Evolutionary conservation across 352 stramenopile species (phyloP).

Genomic region (Pythium aquatile): DNA sequence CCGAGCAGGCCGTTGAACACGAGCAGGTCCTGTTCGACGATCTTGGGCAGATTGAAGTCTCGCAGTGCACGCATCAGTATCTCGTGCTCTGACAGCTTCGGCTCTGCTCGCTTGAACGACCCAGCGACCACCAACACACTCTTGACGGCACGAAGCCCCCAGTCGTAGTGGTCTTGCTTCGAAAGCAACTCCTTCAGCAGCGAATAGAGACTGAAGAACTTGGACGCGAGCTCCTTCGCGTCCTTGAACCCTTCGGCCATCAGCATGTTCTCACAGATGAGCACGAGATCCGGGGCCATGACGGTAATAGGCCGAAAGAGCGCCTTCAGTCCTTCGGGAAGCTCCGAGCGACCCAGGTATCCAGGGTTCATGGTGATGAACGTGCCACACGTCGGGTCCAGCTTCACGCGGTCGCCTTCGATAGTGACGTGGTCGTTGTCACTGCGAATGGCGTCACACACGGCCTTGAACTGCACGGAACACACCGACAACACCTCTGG

Average conservation of each 20-base stretch:
- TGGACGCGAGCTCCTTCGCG: conserved; percentile 91
- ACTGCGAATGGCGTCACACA: conserved; percentile 92
- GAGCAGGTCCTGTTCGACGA: conserved; percentile 91
- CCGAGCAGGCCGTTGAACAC: conserved; percentile 93
- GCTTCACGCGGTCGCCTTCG: conserved; percentile 87
- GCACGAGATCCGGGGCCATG: conserved; percentile 94
- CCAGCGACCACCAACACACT: conserved; percentile 93
- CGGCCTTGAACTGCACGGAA: conserved; percentile 93
- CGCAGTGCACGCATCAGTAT: conserved; percentile 94
- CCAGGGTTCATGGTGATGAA: conserved; percentile 98
- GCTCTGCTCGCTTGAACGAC: conserved; percentile 91
- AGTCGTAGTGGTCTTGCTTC: conserved; percentile 96
- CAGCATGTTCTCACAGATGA: conserved; percentile 98
- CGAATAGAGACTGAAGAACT: conserved; percentile 95
- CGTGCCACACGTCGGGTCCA: conserved; percentile 90
- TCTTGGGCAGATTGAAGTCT: conserved; percentile 97
- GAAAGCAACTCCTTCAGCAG: conserved; percentile 91
- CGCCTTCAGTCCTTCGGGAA: conserved; percentile 94
- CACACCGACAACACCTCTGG: conserved; percentile 92
- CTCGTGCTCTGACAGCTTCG: conserved; percentile 89
- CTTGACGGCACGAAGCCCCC: conserved; percentile 94
- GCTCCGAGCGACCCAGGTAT: conserved; percentile 92
- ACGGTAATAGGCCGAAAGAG: conserved; percentile 95
- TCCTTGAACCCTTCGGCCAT: conserved; percentile 95
- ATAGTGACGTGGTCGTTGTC: conserved; percentile 86